Evolutionary conservation across 2,329 filamentous ascomycete genomes (phyloP).

Genomic region (Nannizziopsis arthrosporioides): DNA sequence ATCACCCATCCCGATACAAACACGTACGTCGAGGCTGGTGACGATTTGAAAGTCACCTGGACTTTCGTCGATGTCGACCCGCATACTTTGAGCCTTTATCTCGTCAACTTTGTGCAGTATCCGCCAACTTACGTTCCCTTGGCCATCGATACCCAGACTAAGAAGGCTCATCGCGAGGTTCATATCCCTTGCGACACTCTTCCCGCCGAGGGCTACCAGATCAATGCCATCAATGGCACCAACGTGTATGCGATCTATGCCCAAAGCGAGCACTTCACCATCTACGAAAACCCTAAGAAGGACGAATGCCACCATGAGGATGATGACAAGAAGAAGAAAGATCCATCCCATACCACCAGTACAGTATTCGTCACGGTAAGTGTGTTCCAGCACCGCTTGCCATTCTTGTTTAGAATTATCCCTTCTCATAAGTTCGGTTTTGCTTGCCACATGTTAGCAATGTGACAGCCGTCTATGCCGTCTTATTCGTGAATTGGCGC

Average conservation of each 20-base stretch:
- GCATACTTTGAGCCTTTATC: constrained; percentile 30
- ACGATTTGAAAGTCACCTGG: constrained; percentile 28
- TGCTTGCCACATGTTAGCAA: neutral
- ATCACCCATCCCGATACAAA: constrained; percentile 25
- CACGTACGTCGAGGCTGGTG: constrained; percentile 30
- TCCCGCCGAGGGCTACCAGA: constrained; percentile 32
- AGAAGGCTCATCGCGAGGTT: constrained; percentile 24
- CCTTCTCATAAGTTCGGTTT: neutral
- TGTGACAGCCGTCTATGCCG: neutral
- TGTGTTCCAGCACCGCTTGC: neutral
- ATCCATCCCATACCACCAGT: neutral
- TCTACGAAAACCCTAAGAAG: constrained; percentile 14
- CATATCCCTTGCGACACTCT: constrained; percentile 30
- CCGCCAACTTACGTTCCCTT: constrained; percentile 32
- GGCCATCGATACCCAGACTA: constrained; percentile 27
- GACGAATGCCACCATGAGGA: constrained; percentile 5
- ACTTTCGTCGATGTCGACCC: constrained; percentile 34
- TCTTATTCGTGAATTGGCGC: neutral
- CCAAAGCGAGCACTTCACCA: constrained; percentile 32
- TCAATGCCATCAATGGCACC: constrained; percentile 38
- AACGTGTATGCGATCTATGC: constrained; percentile 38
- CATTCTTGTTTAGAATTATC: neutral
- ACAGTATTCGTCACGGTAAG: constrained; percentile 7
- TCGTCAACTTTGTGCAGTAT: constrained; percentile 38
- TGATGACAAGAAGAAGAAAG: neutral